phyloP scores from a whole-genome alignment of 371 early-diverging fungal species.

The Mucor sp. region DNA sequence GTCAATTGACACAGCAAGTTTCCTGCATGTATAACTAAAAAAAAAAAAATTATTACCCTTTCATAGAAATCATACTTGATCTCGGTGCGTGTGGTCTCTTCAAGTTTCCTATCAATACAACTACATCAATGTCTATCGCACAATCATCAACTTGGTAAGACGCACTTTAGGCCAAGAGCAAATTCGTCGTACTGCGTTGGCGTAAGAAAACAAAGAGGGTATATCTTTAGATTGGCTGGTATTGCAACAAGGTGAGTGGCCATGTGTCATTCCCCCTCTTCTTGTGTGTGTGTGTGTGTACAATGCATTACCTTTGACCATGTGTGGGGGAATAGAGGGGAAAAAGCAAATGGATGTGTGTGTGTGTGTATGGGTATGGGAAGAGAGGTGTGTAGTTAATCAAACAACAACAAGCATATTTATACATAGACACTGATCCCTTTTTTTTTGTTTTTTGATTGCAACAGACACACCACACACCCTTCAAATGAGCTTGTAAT shows the following conservation, averaged over 20 bases:
- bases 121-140: not conserved
- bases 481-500: not conserved
- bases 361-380: not conserved
- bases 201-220: not conserved
- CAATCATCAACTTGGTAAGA: not conserved
- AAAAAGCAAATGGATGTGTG: not conserved
- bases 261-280: too few species aligned
- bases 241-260: not conserved
- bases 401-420: too few species aligned
- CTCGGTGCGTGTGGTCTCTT: conserved; percentile 3
- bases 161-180: not conserved
- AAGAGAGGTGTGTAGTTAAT: not conserved
- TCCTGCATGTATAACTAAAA: not conserved
- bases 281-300: too few species aligned
- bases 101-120: not conserved
- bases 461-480: not conserved
- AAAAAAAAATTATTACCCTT: conserved; percentile 20
- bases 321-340: not conserved
- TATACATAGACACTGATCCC: not conserved
- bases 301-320: conserved; percentile 3
- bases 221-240: conserved; percentile 8
- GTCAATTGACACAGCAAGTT: not conserved
- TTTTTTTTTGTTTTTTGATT: too few species aligned
- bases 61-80: conserved; percentile 15
- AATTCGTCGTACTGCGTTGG: not conserved